Evolutionary conservation across 2,329 filamentous ascomycete species (phyloP), one percentile per base, ranked within the genome.

Genomic region (Ophiostoma sp.): DNA sequence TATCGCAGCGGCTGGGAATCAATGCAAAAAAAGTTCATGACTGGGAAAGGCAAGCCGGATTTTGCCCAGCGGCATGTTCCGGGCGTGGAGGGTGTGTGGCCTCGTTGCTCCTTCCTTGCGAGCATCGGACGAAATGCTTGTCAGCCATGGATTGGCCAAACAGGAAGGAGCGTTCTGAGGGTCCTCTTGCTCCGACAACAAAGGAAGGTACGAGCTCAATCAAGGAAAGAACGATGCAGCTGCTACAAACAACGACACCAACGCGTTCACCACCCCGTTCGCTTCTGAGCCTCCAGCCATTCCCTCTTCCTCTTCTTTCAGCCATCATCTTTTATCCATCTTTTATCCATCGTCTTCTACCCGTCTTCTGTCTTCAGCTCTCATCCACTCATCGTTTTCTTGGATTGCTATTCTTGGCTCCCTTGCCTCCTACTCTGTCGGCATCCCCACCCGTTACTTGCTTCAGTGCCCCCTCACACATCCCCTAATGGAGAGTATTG

Each of bases 151-250:
- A 18, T 44, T 52, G 42, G 64, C 64, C 55, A 49, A 66, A 64
- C 55, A 66, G 67, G 67, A 65, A 68, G 64, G 64, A 44, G 55
- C 67, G 11, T 42, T 11, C 41, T 40, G 49, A 49, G 6, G 49
- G 49, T 27, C n/a, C n/a, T 27, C 8, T 27, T 44, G 18, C 27
- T 55, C n/a, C 27, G 49, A 52, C 68, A 65, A 65, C 62, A 63
- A 65, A 27, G 68, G 68, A 69, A 69, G 68, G 66, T 65, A 47
- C 40, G 18, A 40, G 38, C n/a, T 18, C 11, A 38, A 52, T 63
- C 12, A 64, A 27, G 45, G 67, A 66, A 66, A 64, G 67, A 63
- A 42, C 55, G n/a, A 68, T 68, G 55, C 18, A 52, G 64, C 9
- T 14, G 45, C 36, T 11, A 18, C 4, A 11, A 62, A 58, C 12